Evolutionary conservation across 2,329 filamentous ascomycete species (phyloP), one percentile per base, ranked within the genome.

Genomic region (Cercospora sp.): DNA sequence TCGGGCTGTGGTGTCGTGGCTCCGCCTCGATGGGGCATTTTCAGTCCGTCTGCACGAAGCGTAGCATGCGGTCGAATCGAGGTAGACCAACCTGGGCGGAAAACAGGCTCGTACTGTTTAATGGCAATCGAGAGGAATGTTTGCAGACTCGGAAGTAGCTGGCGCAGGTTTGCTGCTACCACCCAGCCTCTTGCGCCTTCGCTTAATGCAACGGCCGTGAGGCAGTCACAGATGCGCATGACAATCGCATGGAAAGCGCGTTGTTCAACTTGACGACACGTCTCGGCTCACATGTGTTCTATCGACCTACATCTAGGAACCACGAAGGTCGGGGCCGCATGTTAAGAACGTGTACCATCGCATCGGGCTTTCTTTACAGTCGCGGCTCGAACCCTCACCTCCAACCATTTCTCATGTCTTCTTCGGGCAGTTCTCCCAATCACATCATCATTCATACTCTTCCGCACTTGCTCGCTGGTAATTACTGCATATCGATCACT

Each of bases 1-100:
- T 67, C 64, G 42, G 48, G 61, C 30, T 67, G 67, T 33, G 66
- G 69, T 28, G 64, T 64, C n/a, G 31, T 63, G 5, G 60, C 59
- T 45, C 28, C 63, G 45, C 63, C 62, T 51, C 51, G 65, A 10
- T 64, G 61, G 60, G 65, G 57, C 67, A 69, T 67, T 26, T 36
- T 64, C 20, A 16, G 13, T 64, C n/a, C 31, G 48, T 55, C 48
- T 26, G 48, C 48, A 55, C 28, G 48, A 55, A 9, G 48, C 48
- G 20, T 26, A 55, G 48, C 23, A 26, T 55, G 36, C 48, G 48
- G 12, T 55, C 48, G 13, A 26, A 9, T 28, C 48, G 23, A 55
- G 13, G 23, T 23, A 55, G 23, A 26, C 7, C 48, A 13, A 42
- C n/a, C 23, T 16, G 23, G 48, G 23, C 6, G 20, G 23, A 13